These are phyloP conservation scores for Mycena chlorophos DNA, from an alignment of 768 basidiomycete species.

Conservation along the genomic window DNA sequence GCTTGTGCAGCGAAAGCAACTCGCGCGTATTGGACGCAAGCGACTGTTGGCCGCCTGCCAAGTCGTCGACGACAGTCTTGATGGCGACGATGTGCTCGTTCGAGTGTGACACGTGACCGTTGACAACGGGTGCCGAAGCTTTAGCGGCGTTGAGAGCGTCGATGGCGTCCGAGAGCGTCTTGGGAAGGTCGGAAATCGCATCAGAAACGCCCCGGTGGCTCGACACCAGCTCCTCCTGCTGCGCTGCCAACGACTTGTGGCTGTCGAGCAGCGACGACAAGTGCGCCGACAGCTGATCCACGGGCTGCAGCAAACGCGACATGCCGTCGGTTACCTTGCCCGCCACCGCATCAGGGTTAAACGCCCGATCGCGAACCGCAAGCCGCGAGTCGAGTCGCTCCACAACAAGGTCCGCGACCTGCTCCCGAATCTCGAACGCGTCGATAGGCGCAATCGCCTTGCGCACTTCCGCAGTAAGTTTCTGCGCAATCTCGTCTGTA, in stretches of 20 bases:
- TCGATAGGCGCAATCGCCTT: slow-evolving; percentile 75
- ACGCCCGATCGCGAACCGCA: slow-evolving; percentile 70
- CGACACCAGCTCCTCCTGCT: slow-evolving; percentile 39
- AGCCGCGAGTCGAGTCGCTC: slow-evolving; percentile 82
- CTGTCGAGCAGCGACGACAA: slow-evolving; percentile 43
- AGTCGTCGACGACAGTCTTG: slow-evolving; percentile 47
- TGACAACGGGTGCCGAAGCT: slow-evolving; percentile 34
- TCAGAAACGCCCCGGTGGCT: slow-evolving; percentile 42
- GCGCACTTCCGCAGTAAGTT: slow-evolving; percentile 70
- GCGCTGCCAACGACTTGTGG: slow-evolving; percentile 41
- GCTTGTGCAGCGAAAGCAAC: slow-evolving; percentile 50
- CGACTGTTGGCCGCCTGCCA: slow-evolving; percentile 53
- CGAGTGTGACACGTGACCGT: slow-evolving; percentile 23
- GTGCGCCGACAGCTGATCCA: slow-evolving; percentile 38
- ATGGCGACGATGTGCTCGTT: slow-evolving; percentile 44
- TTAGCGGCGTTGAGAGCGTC: slow-evolving; percentile 43
- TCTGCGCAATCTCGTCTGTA: slow-evolving; percentile 52
- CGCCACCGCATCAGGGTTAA: slow-evolving; percentile 61
- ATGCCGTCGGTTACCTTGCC: slow-evolving; percentile 57
- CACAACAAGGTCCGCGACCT: slow-evolving; percentile 85
- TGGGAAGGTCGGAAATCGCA: slow-evolving; percentile 49
- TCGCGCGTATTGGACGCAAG: slow-evolving; percentile 50
- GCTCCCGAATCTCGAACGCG: slow-evolving; percentile 85
- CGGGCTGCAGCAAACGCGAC: slow-evolving; percentile 41
- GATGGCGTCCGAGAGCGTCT: slow-evolving; percentile 44